Evolutionary conservation across 2,329 filamentous ascomycete species (phyloP), one percentile per base, ranked within the genome.

Genomic region (Nemania abortiva): DNA sequence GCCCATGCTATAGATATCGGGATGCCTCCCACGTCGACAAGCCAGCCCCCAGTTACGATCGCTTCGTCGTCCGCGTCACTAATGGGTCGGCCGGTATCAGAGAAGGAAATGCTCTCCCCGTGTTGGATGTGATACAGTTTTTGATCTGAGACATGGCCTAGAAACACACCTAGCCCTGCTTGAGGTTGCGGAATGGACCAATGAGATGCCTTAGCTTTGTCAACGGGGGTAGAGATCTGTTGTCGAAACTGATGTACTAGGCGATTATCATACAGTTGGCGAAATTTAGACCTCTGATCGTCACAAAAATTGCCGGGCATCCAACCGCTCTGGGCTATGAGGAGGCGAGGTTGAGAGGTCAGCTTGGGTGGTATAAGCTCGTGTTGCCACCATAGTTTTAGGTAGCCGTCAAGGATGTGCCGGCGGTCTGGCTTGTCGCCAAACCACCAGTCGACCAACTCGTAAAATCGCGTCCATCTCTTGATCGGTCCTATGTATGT

Each of bases 1-100:
- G 84, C 85, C 88, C 88, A 90, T 55, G 82, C 84, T 77, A 89
- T 83, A 29, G 83, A 80, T 4, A 86, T 77, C 4, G 87, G 83
- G 15, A 88, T 81, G 58, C 87, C 87, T 11, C 86, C 87, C 0
- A 84, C 81, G 66, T 90, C 85, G 15, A 90, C 74, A 71, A 88
- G 79, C 85, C 86, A 89, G 3, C 86, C 86, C 73, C 74, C 73
- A 22, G 62, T 66, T 18, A 70, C 63, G n/a, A 31, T 50, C 2
- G 71, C 66, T 11, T 70, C 42, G n/a, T 70, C 57, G 9, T 63
- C 68, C 31, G 54, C 53, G 7, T 75, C 62, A 42, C 68, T 68
- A 9, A 76, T 70, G 1, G 75, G 76, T 13, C 68, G 49, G 9
- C 76, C 76, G 11, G 69, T 52, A 18, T 74, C 73, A 9, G 74